phyloP scores from a whole-genome alignment of 225 moss, liverwort and hornwort genomes.

The Thuidium tamariscinum region DNA sequence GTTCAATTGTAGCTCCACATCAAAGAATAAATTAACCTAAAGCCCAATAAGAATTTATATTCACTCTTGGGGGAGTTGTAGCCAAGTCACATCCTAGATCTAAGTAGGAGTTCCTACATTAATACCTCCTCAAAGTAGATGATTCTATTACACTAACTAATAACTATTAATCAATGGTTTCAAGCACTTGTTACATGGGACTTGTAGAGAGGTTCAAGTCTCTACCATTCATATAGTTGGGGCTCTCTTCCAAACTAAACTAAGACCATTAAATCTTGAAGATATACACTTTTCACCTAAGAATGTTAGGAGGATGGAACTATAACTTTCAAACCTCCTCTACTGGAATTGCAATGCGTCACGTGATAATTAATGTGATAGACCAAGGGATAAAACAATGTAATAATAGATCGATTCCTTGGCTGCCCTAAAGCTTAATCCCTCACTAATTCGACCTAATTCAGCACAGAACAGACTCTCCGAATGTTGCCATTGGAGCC shows the following conservation, averaged over 20 bases:
- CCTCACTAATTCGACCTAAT: background rate
- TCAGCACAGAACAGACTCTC: slow-evolving; percentile 12
- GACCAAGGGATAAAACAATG: too few species aligned
- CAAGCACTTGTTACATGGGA: fast-evolving
- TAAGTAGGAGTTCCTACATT: background rate
- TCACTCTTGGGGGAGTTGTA: background rate
- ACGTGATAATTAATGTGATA: too few species aligned
- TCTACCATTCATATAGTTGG: too few species aligned
- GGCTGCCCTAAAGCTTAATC: too few species aligned
- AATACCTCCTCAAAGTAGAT: fast-evolving
- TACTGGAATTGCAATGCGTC: background rate
- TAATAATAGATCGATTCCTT: background rate
- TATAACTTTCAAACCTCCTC: background rate
- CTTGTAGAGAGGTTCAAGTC: fast-evolving
- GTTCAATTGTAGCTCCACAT: background rate
- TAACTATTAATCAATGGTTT: background rate
- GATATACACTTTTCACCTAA: too few species aligned
- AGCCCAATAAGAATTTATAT: background rate
- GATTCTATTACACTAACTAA: background rate
- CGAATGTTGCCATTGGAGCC: slow-evolving; percentile 5
- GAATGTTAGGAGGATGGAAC: background rate
- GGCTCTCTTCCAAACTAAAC: too few species aligned
- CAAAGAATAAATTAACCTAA: background rate
- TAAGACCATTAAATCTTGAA: background rate
- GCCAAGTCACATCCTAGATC: background rate